Base-by-base conservation (phyloP, 2,329 filamentous ascomycete genomes). In the Xenoacremonium recifei region DNA sequence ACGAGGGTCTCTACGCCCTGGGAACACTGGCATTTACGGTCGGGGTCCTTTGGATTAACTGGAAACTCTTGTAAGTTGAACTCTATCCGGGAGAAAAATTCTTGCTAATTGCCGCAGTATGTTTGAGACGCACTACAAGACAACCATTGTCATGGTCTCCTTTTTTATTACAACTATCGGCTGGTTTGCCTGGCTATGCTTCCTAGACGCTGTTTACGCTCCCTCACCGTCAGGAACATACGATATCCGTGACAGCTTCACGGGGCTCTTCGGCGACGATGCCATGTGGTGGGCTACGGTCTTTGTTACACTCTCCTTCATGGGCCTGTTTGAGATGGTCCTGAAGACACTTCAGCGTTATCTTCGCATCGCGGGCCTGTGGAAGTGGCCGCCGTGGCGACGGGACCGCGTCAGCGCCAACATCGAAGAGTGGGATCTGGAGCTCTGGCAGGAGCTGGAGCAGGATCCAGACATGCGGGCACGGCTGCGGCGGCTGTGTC, bases 91-190 rank as follows among this genome's bases (percentile, higher is more conserved):
- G 9, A 3, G 10, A 2, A 21, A 17, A 9, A 17, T 12, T 12
- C 18, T 10, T 20, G 25, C 63, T 64, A 53, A 63, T 42, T 4
- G 3, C 17, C 10, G 15, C 52, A 67, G 80, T 51, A 78, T 87
- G 47, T 73, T 95, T 39, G 88, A 93, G 66, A 85, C 86, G 9
- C 85, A 91, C 65, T 83, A 85, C 70, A 89, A 89, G 57, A 81
- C 84, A 1, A 55, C 76, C 41, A 74, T 89, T 20, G 80, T 87
- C 21, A 72, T 77, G 50, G 63, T 70, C 29, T 71, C 72, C 25
- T 80, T 85, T 61, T 61, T 78, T 50, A 57, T 84, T 51, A 85
- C 82, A 4, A 68, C 78, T 4, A 61, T 65, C 3, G 88, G 87
- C 20, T 95, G 89, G 78, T 80, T 73, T 62, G 64, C 63, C 4